Base-by-base conservation (phyloP, 2,329 filamentous ascomycete species). In the Penicillium rolfsii region DNA sequence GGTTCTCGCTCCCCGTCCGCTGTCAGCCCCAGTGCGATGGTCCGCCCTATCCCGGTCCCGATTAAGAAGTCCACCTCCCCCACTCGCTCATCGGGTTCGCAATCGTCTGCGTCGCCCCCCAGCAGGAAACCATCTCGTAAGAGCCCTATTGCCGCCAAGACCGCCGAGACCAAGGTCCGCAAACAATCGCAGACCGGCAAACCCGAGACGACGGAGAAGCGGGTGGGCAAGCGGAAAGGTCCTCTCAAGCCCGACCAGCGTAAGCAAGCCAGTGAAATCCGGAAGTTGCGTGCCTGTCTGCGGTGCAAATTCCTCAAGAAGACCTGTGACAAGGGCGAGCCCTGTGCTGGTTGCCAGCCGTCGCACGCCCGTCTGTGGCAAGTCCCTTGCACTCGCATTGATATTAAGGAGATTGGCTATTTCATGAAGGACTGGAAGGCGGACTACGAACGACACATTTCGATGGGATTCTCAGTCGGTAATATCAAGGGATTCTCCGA, bases 341-440 rank as follows among this genome's bases (percentile, higher is more conserved):
- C 94, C 60, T 98, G 94, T 79, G 91, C 89, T 71, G 94, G 94
- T 52, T 98, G 94, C 82, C 91, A 97, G 81, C 94, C 94, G 54
- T 96, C 93, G 22, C 94, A 98, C 77, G 94, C 94, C 65, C 89
- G 94, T 66, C 84, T 98, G 55, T 98, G 94, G 94, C 93, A 97
- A 80, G 94, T 98, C 48, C 94, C 94, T 63, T 98, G 94, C 83
- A 98, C 94, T 43, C 91, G 94, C 64, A 97, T 97, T 73, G 94
- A 97, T 77, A 98, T 98, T 83, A 97, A 97, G 85, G 94, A 98
- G 72, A 96, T 98, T 72, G 91, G 88, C 46, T 97, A 96, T 79
- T 98, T 98, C 83, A 95, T 97, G 91, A 97, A 97, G 83, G 94
- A 97, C 78, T 98, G 93, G 93, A 96, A 94, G 80, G 93, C 93